These are phyloP conservation scores for Podaxis pistillaris DNA, from an alignment of 768 basidiomycete species.

Conservation along the genomic window DNA sequence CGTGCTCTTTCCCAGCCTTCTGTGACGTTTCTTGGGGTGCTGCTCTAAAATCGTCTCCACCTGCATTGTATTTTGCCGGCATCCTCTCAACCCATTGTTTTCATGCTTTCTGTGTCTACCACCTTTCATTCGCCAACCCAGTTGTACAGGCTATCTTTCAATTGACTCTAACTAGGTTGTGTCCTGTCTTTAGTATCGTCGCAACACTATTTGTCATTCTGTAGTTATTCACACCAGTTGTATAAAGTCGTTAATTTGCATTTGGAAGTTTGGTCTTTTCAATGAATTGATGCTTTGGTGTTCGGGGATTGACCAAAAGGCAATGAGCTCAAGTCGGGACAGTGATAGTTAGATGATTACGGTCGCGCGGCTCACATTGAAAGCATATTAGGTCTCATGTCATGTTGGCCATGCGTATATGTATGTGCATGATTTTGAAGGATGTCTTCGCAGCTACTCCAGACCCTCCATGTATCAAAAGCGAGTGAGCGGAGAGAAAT, in stretches of 20 bases:
- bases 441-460: neutral
- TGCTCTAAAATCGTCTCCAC: conserved; percentile 42
- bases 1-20: conserved; percentile 35
- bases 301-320: neutral
- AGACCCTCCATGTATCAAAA: conserved; percentile 2
- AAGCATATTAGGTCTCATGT: conserved; percentile 3
- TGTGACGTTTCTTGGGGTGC: conserved; percentile 34
- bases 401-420: neutral
- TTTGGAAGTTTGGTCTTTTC: conserved; percentile 13
- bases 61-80: conserved; percentile 72
- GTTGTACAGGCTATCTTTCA: conserved; percentile 60
- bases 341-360: neutral
- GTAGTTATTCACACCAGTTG: conserved; percentile 65
- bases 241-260: conserved; percentile 53
- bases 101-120: conserved; percentile 46
- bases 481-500: neutral
- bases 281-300: neutral
- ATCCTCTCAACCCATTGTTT: conserved; percentile 57
- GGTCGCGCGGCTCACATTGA: neutral
- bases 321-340: neutral
- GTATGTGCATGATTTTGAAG: conserved; percentile 3
- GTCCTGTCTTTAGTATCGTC: conserved; percentile 63
- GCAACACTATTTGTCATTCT: conserved; percentile 68
- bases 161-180: conserved; percentile 54
- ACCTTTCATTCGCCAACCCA: conserved; percentile 41